Evolutionary conservation across 2,329 filamentous ascomycete species (phyloP).

Genomic region (Aureobasidium sp.): DNA sequence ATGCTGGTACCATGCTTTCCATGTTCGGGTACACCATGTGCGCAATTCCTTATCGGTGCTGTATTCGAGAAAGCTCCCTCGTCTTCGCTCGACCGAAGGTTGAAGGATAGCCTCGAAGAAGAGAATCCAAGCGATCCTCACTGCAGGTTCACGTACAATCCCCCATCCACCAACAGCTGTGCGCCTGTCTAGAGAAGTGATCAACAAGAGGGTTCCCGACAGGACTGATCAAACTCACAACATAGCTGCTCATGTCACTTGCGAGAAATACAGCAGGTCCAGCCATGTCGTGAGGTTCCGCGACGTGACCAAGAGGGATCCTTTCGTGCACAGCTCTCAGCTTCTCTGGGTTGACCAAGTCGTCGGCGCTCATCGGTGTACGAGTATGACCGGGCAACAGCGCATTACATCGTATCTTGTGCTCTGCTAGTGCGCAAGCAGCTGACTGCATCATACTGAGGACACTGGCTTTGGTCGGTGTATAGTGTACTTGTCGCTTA

Average conservation of each 20-base stretch:
- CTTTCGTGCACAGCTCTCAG: constrained; percentile 65
- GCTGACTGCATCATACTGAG: constrained; percentile 71
- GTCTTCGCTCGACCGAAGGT: too few relatives aligned
- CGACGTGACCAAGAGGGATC: constrained; percentile 65
- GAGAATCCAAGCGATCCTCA: constrained; percentile 18
- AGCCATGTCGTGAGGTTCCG: constrained; percentile 54
- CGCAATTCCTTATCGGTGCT: too few relatives aligned
- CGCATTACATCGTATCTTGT: constrained; percentile 71
- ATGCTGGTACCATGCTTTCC: too few relatives aligned
- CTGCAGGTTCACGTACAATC: not conserved
- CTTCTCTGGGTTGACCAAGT: constrained; percentile 63
- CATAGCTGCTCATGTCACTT: constrained; percentile 68
- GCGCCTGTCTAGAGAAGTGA: constrained; percentile 52
- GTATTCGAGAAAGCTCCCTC: too few relatives aligned
- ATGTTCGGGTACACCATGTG: too few relatives aligned
- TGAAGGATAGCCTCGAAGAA: too few relatives aligned
- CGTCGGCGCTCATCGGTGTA: constrained; percentile 72
- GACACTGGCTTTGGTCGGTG: constrained; percentile 76
- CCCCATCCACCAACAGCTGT: constrained; percentile 61
- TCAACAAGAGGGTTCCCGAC: not conserved
- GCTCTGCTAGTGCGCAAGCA: constrained; percentile 64
- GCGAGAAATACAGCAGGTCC: constrained; percentile 76
- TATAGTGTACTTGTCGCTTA: constrained; percentile 70
- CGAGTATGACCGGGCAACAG: constrained; percentile 70
- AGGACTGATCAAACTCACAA: constrained; percentile 36